Evolutionary conservation across 2,329 filamentous ascomycete genomes (phyloP).

Genomic region (Arthrocladium fulminans): DNA sequence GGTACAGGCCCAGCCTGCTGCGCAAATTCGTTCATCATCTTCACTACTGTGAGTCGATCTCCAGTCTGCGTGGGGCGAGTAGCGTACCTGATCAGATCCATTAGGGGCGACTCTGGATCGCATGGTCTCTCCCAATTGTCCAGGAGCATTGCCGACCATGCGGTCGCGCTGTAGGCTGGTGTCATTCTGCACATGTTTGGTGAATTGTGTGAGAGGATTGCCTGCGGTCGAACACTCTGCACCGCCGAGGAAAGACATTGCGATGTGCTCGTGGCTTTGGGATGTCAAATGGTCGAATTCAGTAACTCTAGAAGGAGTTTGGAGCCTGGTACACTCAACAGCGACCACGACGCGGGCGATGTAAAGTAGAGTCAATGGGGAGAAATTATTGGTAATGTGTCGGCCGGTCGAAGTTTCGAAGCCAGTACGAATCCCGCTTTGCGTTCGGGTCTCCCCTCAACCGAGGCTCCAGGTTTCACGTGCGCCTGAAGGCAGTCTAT

Average conservation of each 20-base stretch:
- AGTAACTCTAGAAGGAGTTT: no score
- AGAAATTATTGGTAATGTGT: no score
- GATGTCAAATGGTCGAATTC: no score
- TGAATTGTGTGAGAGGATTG: constrained; percentile 94
- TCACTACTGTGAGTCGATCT: constrained; percentile 20
- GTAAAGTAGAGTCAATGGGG: no score
- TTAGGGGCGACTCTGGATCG: constrained; percentile 60
- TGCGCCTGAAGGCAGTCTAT: no score
- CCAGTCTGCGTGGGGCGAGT: background rate
- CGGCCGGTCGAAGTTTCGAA: no score
- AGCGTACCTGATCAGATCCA: constrained; percentile 60
- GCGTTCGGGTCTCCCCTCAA: no score
- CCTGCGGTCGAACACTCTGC: constrained; percentile 93
- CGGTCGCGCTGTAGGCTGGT: constrained; percentile 89
- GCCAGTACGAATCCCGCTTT: no score
- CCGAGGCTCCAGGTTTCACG: no score
- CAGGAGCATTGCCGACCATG: constrained; percentile 65
- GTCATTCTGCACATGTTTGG: constrained; percentile 94
- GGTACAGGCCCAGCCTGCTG: constrained; percentile 57
- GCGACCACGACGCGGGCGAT: no score
- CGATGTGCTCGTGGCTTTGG: background rate
- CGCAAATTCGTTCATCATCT: constrained; percentile 93
- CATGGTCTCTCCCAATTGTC: constrained; percentile 65
- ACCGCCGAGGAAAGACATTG: constrained; percentile 91
- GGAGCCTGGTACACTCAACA: no score